Evolutionary conservation across 2,329 filamentous ascomycete genomes (phyloP), one percentile per base, ranked within the genome.

Genomic region (Eutypa lata): DNA sequence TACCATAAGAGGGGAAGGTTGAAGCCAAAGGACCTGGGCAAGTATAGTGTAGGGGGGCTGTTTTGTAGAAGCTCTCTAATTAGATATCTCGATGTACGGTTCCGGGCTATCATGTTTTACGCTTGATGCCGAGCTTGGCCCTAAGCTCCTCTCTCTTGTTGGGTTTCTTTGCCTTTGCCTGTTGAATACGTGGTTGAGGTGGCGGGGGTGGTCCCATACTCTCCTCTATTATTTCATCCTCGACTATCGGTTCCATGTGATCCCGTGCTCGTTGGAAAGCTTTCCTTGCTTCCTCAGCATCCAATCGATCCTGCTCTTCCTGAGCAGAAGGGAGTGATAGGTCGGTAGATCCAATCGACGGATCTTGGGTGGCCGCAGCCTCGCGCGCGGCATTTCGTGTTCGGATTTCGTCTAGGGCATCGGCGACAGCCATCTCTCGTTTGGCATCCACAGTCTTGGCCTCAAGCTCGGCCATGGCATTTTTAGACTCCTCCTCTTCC

Each of bases 391-490:
- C 94, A 73, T 99, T 99, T 58, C 93, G 78, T 49, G 90, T 93
- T 52, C 93, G 80, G 53, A 99, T 97, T 73, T 97, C 92, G 70
- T 99, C 94, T 51, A 99, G 75, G 7, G 92, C 93, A 75, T 99
- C 94, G 2, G 94, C 94, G 44, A 97, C 90, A 18, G 89, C 90
- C 92, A 99, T 99, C 72, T 99, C 94, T 40, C 88, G 81, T 76
- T 94, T 92, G 1, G 92, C 92, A 69, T 99, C 94, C 21, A 89
- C 76, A 51, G 93, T 96, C 76, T 97, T 97, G 57, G 89, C 87
- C 74, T 99, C 94, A 46, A 99, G 74, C 68, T 97, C 92, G 53
- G 89, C 89, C 95, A 99, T 99, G 21, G 91, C 90, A 70, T 97
- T 92, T 59, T 86, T 81, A 70, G 96, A 91, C 53, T 87, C 82